Evolutionary conservation across 2,329 filamentous ascomycete genomes (phyloP), one percentile per base, ranked within the genome.

Genomic region (Colletotrichum sp.): DNA sequence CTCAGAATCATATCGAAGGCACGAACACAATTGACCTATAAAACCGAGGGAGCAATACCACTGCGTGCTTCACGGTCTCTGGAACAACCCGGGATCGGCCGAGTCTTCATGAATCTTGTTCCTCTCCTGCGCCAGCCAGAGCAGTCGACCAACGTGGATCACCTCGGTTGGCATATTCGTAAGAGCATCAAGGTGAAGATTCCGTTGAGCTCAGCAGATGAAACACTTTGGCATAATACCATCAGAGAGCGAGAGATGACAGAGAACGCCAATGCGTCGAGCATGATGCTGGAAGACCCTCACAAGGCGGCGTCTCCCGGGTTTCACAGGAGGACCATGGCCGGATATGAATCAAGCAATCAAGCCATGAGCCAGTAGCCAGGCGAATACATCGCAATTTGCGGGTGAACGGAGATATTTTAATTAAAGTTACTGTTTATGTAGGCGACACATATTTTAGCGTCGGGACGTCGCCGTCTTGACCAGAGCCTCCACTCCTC

Each of bases 251-350:
- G 39, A n/a, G 36, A 19, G 39, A 49, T 49, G 39, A 6, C 39
- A 44, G 19, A n/a, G 39, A 44, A 44, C 16, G 19, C 5, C 9
- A 49, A 49, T 1, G 5, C 0, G 16, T 5, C 2, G 39, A n/a
- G 1, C 39, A 12, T 6, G 39, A 12, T 44, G 0, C 8, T 11
- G 1, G 19, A n/a, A n/a, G 19, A 44, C 6, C 16, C 16, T n/a
- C 2, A n/a, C 39, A 44, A 44, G 39, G 19, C 8, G 39, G 5
- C 39, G 1, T 1, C 8, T 44, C 39, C 16, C 19, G 39, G 39
- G 9, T 44, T n/a, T 2, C 19, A 0, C 19, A 11, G 39, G 2
- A n/a, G 6, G 39, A 44, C 5, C 3, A 44, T 1, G 0, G 2
- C 39, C 3, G 0, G 19, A 6, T 44, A 1, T n/a, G 8, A 44